phyloP scores from a whole-genome alignment of 1,284 basidiomycete species.

The Cutaneotrichosporon sp. region DNA sequence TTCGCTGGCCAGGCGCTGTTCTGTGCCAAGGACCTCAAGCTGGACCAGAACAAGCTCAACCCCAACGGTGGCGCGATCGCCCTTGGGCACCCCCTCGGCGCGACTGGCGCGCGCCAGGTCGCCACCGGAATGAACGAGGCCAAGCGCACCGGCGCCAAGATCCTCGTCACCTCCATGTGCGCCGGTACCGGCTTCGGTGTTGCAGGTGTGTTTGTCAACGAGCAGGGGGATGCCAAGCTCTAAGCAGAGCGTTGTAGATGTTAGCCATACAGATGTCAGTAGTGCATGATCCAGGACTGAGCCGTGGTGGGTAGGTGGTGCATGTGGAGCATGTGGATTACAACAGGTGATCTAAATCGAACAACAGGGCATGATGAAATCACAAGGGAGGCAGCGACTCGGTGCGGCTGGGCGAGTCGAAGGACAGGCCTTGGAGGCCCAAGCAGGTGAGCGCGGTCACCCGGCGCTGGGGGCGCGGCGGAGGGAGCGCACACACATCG shows the following conservation, averaged over 20 bases:
- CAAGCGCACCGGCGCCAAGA: constrained; percentile 69
- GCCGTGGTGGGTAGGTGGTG: no score
- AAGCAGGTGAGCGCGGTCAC: no score
- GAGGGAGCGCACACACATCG: no score
- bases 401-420: no score
- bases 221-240: constrained; percentile 13
- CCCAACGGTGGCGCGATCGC: constrained; percentile 80
- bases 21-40: constrained; percentile 67
- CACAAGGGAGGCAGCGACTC: no score
- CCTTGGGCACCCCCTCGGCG: constrained; percentile 50
- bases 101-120: constrained; percentile 79
- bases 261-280: constrained; percentile 1
- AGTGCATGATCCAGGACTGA: background rate
- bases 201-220: constrained; percentile 22
- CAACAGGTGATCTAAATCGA: background rate
- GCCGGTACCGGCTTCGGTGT: constrained; percentile 68
- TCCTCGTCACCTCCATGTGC: constrained; percentile 89
- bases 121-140: constrained; percentile 81
- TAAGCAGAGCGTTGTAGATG: background rate
- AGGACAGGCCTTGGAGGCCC: no score
- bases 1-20: constrained; percentile 84
- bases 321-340: background rate
- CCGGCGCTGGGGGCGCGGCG: no score
- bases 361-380: background rate
- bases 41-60: constrained; percentile 78